phyloP scores from a whole-genome alignment of 75 land plant species.

The Cunninghamia lanceolata region DNA sequence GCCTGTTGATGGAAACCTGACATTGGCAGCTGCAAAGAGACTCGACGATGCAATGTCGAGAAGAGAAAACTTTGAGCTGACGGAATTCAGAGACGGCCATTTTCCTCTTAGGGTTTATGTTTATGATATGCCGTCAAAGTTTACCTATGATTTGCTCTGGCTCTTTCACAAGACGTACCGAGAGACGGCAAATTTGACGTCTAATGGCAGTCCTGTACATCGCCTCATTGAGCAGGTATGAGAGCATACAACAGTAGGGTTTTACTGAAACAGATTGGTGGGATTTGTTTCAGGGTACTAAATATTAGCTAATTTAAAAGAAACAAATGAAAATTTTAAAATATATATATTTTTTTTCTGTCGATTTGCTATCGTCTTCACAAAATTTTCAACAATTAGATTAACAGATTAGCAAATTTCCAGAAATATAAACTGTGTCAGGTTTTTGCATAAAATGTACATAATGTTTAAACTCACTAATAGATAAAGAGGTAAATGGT shows the following conservation, averaged over 20 bases:
- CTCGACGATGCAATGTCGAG: conserved; percentile 42
- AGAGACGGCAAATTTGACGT: conserved; percentile 82
- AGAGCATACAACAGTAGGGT: background rate
- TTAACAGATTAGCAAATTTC: background rate
- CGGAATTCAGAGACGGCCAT: conserved; percentile 10
- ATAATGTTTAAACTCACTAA: too few relatives aligned
- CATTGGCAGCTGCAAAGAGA: conserved; percentile 5
- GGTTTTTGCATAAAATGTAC: too few relatives aligned
- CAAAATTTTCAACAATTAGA: background rate
- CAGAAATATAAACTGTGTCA: too few relatives aligned
- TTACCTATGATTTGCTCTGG: conserved; percentile 84
- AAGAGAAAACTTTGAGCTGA: conserved; percentile 30
- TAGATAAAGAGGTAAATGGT: too few relatives aligned
- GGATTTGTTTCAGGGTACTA: background rate
- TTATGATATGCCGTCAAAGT: conserved; percentile 90
- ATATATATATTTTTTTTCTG: background rate
- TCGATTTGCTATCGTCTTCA: background rate
- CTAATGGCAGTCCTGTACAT: conserved; percentile 97
- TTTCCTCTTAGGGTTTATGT: conserved; percentile 66
- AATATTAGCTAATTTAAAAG: too few relatives aligned
- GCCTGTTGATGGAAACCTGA: background rate
- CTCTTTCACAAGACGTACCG: conserved; percentile 63
- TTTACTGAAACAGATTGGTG: background rate
- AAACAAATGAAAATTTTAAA: too few relatives aligned
- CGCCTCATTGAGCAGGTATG: conserved; percentile 89